Base-by-base conservation (phyloP, 257 asterid species). In the Salvia miltiorrhiza region DNA sequence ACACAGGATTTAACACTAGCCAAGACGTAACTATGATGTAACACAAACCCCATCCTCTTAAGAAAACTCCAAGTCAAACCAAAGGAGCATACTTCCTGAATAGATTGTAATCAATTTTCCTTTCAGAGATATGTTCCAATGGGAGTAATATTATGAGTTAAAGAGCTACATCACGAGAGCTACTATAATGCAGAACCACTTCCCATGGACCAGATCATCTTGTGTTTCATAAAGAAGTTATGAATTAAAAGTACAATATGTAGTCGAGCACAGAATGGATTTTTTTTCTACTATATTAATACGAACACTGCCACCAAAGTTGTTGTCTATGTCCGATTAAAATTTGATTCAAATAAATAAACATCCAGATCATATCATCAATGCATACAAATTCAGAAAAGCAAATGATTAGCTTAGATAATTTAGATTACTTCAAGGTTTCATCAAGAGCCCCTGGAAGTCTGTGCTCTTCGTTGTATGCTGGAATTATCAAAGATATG, bases 401-500 rank as follows among this genome's bases (percentile, higher is more conserved):
- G 35, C 37, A 55, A 69, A 67, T 40, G 53, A 53, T 33, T 71
- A 58, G 39, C n/a, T n/a, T n/a, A n/a, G n/a, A n/a, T n/a, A n/a
- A 43, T 12, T 48, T 57, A n/a, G 62, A 62, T 83, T 79, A 94
- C 99, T 68, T 83, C 65, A 94, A 61, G 63, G 93, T 85, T 86
- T 94, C 99, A 8, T 78, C 87, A 17, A 94, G 97, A 23, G 97
- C 95, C 78, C 89, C 93, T 19, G 97, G 93, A 68, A 94, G 97
- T 81, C 99, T 81, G 80, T 83, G 67, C 82, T 94, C 95, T 77
- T 94, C 97, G 65, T 90, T 90, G 88, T 81, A 94, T 14, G 97
- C 99, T 48, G 99, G 99, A 76, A 86, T 45, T 52, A 86, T 89
- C 85, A 87, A 79, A 21, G 97, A 89, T 48, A 88, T 63, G 82